These are phyloP conservation scores for Solanum paucissectum DNA, from an alignment of 257 asterid species.

Conservation along the genomic window DNA sequence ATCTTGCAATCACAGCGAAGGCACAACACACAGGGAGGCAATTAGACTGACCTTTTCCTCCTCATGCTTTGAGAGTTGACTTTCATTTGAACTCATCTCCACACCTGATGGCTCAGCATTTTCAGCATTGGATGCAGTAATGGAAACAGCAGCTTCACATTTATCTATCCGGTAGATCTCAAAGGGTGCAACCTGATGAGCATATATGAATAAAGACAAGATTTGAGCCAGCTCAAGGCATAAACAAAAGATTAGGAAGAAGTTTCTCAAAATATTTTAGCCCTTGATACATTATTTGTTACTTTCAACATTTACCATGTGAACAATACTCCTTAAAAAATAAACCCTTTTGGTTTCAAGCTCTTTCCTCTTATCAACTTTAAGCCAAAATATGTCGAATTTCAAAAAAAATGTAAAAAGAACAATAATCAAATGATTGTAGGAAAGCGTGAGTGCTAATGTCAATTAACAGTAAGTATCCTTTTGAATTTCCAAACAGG, in stretches of 20 bases:
- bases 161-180: conserved; percentile 63
- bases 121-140: conserved; percentile 19
- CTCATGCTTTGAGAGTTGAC: conserved; percentile 17
- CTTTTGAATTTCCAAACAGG: background rate
- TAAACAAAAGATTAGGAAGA: background rate
- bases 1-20: background rate
- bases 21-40: background rate
- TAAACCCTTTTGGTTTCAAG: background rate
- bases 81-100: conserved; percentile 26
- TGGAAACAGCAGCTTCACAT: conserved; percentile 33
- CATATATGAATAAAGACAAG: background rate
- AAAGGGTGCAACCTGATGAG: conserved; percentile 57
- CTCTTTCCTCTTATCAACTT: background rate
- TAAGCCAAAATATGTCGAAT: background rate
- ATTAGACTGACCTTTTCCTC: conserved; percentile 31
- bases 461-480: background rate
- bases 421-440: background rate
- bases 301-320: background rate
- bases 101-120: conserved; percentile 28
- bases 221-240: background rate
- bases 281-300: background rate
- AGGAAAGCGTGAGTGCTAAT: background rate
- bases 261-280: background rate
- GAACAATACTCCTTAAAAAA: background rate
- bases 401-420: background rate